phyloP scores from a whole-genome alignment of 2,329 filamentous ascomycete species.

The Trichophyton simii region DNA sequence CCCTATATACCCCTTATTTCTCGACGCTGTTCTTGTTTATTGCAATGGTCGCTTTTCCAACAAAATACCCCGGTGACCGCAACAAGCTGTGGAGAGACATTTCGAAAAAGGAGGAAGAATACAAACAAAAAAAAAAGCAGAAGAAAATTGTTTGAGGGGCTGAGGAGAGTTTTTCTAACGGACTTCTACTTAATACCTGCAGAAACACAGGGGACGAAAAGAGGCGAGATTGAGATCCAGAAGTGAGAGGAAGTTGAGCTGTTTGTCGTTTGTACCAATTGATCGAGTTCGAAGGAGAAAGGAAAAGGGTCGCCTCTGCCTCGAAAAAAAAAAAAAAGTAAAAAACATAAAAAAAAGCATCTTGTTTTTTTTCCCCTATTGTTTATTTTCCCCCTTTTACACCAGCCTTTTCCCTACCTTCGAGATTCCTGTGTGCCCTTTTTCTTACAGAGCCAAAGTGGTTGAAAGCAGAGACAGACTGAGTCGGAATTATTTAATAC shows the following conservation, averaged over 20 bases:
- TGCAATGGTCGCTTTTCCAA: too few species aligned
- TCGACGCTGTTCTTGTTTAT: conserved; percentile 5
- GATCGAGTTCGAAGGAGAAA: background rate
- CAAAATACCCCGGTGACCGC: background rate
- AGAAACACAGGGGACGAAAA: background rate
- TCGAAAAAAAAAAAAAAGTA: too few species aligned
- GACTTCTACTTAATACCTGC: background rate
- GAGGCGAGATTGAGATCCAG: background rate
- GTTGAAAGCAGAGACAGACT: background rate
- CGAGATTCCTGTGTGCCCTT: background rate
- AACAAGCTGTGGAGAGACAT: conserved; percentile 4
- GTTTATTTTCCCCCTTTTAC: background rate
- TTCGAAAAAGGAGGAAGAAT: background rate
- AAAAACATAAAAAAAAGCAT: background rate
- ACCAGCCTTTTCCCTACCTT: background rate
- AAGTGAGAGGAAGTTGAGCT: background rate
- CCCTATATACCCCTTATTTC: conserved; percentile 11
- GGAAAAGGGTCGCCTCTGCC: background rate
- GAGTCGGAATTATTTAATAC: background rate
- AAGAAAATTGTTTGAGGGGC: background rate
- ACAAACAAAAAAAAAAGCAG: background rate
- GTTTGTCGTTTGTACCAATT: background rate
- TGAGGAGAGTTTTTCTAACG: background rate
- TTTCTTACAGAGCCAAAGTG: background rate
- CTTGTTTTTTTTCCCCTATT: background rate